A percentile compares a stretch with the other conserved stretches of the same genome.
These are phyloP conservation scores for Syzygium jambos DNA, from an alignment of 345 rosid genomes.

Conservation along the genomic window DNA sequence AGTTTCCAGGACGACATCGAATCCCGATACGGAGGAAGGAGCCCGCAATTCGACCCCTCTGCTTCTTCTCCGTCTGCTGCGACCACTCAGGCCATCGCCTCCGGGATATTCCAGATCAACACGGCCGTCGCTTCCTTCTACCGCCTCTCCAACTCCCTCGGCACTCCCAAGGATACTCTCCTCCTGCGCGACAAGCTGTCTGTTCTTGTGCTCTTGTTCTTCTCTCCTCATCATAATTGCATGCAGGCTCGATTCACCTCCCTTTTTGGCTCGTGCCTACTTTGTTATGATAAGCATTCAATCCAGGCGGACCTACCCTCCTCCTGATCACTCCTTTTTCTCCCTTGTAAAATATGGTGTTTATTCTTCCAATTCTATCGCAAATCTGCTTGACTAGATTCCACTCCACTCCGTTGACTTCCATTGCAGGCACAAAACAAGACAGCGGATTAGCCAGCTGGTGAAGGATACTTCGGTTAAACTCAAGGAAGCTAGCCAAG, in stretches of 20 bases:
- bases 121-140: conserved; percentile 56
- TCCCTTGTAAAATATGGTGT: not conserved
- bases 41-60: conserved; percentile 5
- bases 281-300: not conserved
- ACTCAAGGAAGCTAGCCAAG: conserved; percentile 87
- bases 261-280: not conserved
- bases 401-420: not conserved
- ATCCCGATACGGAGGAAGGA: conserved; percentile 10
- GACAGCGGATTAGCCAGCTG: conserved; percentile 65
- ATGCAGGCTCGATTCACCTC: not conserved
- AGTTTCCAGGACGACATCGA: not conserved
- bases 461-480: conserved; percentile 92
- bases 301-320: not conserved
- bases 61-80: conserved; percentile 13
- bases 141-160: conserved; percentile 69
- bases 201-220: conserved; percentile 1
- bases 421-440: conserved; percentile 61
- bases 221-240: not conserved
- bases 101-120: conserved; percentile 64
- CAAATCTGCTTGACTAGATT: not conserved
- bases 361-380: not conserved
- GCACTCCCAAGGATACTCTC: conserved; percentile 67
- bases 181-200: conserved; percentile 60
- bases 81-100: conserved; percentile 53
- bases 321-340: not conserved